Evolutionary conservation across 805 yeast species (phyloP).

Genomic region (Saccharomycopsis sp.): DNA sequence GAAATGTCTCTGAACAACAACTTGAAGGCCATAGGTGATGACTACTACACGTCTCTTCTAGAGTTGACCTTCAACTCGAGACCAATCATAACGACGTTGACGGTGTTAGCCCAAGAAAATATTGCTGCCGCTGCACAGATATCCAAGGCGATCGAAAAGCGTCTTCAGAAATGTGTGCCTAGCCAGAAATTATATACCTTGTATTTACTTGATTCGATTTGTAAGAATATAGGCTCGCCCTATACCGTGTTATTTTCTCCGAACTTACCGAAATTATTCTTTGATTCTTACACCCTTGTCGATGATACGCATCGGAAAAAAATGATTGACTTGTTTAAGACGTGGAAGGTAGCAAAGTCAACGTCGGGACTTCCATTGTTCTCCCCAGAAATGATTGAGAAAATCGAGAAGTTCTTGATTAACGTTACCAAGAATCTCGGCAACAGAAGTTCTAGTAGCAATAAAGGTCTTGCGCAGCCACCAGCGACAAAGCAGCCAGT

Average conservation of each 20-base stretch:
- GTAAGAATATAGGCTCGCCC: slow-evolving; percentile 86
- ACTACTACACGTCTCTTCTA: slow-evolving; percentile 62
- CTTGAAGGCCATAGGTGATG: slow-evolving; percentile 35
- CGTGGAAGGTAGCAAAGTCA: slow-evolving; percentile 74
- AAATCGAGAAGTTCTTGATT: slow-evolving; percentile 67
- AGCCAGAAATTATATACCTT: slow-evolving; percentile 76
- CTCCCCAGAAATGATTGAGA: slow-evolving; percentile 58
- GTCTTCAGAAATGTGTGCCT: slow-evolving; percentile 75
- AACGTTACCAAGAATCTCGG: slow-evolving; percentile 42
- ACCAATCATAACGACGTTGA: slow-evolving; percentile 81
- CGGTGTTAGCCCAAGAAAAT: slow-evolving; percentile 83
- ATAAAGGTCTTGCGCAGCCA: slow-evolving; percentile 24
- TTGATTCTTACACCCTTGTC: slow-evolving; percentile 71
- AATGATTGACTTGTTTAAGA: slow-evolving; percentile 69
- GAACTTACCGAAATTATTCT: slow-evolving; percentile 62
- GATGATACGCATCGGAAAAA: slow-evolving; percentile 69
- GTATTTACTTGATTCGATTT: slow-evolving; percentile 83
- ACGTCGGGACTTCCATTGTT: slow-evolving; percentile 65
- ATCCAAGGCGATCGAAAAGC: slow-evolving; percentile 62
- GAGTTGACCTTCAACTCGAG: slow-evolving; percentile 83
- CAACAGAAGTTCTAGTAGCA: slow-evolving; percentile 28
- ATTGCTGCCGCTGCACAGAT: slow-evolving; percentile 70
- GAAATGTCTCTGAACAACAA: slow-evolving; percentile 21
- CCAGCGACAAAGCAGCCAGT: not conserved
- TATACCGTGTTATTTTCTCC: slow-evolving; percentile 74